Evolutionary conservation across 441 rosid species (phyloP).

Genomic region (Syzygium malaccense): DNA sequence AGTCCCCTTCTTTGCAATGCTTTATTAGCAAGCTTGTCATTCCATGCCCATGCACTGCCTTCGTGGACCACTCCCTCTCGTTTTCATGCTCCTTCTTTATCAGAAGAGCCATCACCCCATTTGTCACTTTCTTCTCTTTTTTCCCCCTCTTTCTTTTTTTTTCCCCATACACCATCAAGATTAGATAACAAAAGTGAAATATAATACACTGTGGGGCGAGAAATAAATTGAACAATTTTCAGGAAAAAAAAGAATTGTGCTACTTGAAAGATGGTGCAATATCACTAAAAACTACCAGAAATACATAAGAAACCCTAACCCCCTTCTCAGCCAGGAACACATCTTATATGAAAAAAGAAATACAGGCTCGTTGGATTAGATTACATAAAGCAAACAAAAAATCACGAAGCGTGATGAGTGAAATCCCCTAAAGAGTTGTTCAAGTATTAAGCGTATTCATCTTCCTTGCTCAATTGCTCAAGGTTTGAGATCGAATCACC

Average conservation of each 20-base stretch:
- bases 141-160: background rate
- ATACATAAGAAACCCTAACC: background rate
- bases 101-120: background rate
- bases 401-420: background rate
- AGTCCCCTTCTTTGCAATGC: conserved; percentile 19
- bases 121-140: background rate
- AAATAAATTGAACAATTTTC: background rate
- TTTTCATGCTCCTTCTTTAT: conserved; percentile 2
- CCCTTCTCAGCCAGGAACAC: background rate
- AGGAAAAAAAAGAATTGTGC: background rate
- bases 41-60: conserved; percentile 37
- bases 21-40: conserved; percentile 34
- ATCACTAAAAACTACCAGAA: background rate
- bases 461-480: background rate
- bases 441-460: background rate
- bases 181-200: background rate
- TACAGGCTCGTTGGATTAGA: background rate
- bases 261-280: background rate
- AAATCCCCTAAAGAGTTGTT: background rate
- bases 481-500: background rate
- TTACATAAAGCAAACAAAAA: too few relatives aligned
- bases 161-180: background rate
- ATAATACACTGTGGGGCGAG: background rate
- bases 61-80: conserved; percentile 16
- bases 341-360: background rate